Evolutionary conservation across 208 protist species (phyloP), one percentile per base, ranked within the genome.

Genomic region (Trypanosoma vivax): DNA sequence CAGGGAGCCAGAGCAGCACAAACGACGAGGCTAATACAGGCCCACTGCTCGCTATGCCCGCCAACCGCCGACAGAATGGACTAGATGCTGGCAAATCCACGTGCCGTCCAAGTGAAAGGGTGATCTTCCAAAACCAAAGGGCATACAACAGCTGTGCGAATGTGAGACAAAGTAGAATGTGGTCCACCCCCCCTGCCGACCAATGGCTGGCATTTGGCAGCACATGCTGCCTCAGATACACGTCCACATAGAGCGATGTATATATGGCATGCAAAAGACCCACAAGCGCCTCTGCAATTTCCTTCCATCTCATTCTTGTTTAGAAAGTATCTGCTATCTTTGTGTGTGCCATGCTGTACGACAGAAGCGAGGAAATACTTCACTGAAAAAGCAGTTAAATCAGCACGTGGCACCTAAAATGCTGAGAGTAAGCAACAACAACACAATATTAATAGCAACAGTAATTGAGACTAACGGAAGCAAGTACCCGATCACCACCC

Each of bases 261-360:
- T 60, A 75, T 21, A 75, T 51, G 23, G 62, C 45, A 16, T 75
- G 53, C n/a, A 73, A 33, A 24, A 60, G 14, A 30, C 50, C 27
- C 13, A 65, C 27, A 3, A 50, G 24, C 28, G 48, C 18, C 35
- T 27, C 35, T 21, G 21, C 37, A 13, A 48, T 24, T 21, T 54
- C 43, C 16, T 35, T 53, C 19, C 16, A 25, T 29, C 37, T 29
- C 25, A 48, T 46, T 14, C 25, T 10, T 18, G 23, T 24, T 46
- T 11, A 5, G 16, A 46, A 18, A 24, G 21, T n/a, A 7, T 46
- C 40, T 30, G 21, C 40, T 24, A 30, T 23, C n/a, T n/a, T n/a
- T n/a, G n/a, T n/a, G n/a, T n/a, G n/a, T n/a, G n/a, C n/a, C n/a
- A n/a, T n/a, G n/a, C n/a, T n/a, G n/a, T n/a, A n/a, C n/a, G n/a